Base-by-base conservation (phyloP, 2,329 filamentous ascomycete species). In the Exophiala mesophila region DNA sequence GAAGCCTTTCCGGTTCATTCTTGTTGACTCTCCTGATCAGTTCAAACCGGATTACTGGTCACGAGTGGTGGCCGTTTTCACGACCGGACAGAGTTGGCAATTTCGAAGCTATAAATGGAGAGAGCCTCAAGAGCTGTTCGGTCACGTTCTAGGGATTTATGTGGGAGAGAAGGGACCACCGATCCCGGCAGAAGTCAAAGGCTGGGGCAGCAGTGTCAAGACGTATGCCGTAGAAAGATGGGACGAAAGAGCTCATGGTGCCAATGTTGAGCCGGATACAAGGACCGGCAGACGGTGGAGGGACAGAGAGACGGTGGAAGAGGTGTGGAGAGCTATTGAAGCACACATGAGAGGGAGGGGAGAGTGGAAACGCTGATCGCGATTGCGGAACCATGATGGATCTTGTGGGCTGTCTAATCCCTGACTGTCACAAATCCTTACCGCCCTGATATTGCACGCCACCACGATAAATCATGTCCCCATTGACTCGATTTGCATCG, bases 41-140 rank as follows among this genome's bases (percentile, higher is more conserved):
- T 98, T 98, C 76, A 94, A 95, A 64, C 92, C 92, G 0, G 89
- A 97, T 61, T 96, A 97, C 71, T 98, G 92, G 92, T 83, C 83
- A 58, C 82, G 89, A 38, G 85, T 98, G 5, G 92, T 96, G 2
- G 92, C 86, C 9, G 89, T 98, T 44, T 97, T 98, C 68, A 98
- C 92, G 0, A 98, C 92, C 0, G 92, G 92, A 23, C 92, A 98
- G 69, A 82, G 84, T 7, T 98, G 92, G 92, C 92, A 98, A 67
- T 98, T 98, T 70, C 95, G 96, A 69, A 85, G 81, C 55, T 98
- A 98, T 76, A 95, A 94, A 66, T 98, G 92, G 88, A 83, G 83
- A 55, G 83, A 84, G 42, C 86, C 92, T 0, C 76, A 81, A 10
- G 92, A 97, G 59, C 73, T 98, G 36, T 98, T 98, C 70, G 80